Base-by-base conservation (phyloP, 305 asterid genomes). In the Fraxinus dipetala region DNA sequence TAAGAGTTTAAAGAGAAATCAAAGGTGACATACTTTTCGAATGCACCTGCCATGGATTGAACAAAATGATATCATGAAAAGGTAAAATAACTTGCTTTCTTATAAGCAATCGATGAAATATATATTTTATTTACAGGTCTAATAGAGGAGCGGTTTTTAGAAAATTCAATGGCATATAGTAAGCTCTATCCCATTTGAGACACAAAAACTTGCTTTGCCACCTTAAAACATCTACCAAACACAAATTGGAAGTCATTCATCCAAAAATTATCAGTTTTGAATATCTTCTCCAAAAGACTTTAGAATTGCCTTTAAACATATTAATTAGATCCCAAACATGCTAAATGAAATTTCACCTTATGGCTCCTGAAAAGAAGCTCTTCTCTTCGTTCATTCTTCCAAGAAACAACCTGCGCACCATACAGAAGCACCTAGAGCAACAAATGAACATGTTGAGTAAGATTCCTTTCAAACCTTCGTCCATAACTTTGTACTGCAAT, bases 371-470 rank as follows among this genome's bases (percentile, higher is more conserved):
- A 94, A 30, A 94, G 90, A 88, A 93, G 83, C 88, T 94, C 97
- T 78, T 94, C 92, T 79, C 97, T 86, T 85, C 84, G 89, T 77
- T 90, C 95, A 81, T 89, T 94, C 89, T 94, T 94, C 98, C 96
- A 93, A 16, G 98, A 93, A 70, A 93, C 83, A 78, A 93, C 91
- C 82, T 91, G 98, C 11, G 91, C 97, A 26, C 98, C 98, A 80
- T 79, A 81, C 79, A 94, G 80, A 85, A 86, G 95, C 81, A 94
- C 96, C 97, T 92, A 87, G 4, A 85, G 43, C 87, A 83, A 78
- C 69, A 80, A 72, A 87, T 22, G 78, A 72, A 82, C 40, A 22
- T 18, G 22, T 11, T 20, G n/a, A 43, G 51, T 78, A 59, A 87
- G 48, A 75, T 28, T 51, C 34, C 35, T 85, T 61, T 69, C 61